Conservation (phyloP, 2,329 filamentous ascomycete genomes). For the Harringtonia aguacate region DNA sequence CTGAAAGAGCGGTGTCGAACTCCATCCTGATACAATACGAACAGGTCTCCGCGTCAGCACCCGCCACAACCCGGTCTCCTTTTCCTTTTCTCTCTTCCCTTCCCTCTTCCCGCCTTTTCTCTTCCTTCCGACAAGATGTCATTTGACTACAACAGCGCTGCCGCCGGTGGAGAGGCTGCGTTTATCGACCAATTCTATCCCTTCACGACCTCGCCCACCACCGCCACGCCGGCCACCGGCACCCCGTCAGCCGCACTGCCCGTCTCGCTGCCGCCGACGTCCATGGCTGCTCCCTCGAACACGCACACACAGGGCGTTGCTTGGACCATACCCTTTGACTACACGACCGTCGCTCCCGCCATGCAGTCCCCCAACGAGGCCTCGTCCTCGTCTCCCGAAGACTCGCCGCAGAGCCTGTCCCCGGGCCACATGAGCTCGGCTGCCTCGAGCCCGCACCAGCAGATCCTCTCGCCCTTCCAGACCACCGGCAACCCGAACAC, state of each 20-base stretch:
- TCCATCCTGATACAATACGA: conserved; percentile 5
- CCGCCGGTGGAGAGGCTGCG: conserved; percentile 42
- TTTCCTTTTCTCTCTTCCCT: background rate
- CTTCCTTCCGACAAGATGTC: conserved; percentile 7
- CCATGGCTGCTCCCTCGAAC: conserved; percentile 26
- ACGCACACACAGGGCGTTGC: conserved; percentile 24
- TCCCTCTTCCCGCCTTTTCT: background rate
- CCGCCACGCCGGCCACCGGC: conserved; percentile 17
- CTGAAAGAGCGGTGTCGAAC: conserved; percentile 14
- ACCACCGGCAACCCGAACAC: conserved; percentile 36
- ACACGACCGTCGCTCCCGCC: conserved; percentile 19
- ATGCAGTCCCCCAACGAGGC: conserved; percentile 28
- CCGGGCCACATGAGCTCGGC: conserved; percentile 33
- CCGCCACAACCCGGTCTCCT: background rate
- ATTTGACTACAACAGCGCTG: conserved; percentile 13
- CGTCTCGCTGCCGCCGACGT: conserved; percentile 23
- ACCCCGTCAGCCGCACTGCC: conserved; percentile 22
- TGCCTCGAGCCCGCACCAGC: conserved; percentile 42
- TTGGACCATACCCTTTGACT: conserved; percentile 44
- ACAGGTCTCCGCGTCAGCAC: background rate
- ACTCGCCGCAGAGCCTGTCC: conserved; percentile 36
- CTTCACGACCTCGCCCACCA: conserved; percentile 22
- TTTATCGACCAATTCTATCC: conserved; percentile 46
- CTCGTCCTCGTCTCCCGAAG: conserved; percentile 40
- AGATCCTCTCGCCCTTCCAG: conserved; percentile 46